Base-by-base conservation (phyloP, 352 stramenopile species). In the Globisporangium orthogonon region DNA sequence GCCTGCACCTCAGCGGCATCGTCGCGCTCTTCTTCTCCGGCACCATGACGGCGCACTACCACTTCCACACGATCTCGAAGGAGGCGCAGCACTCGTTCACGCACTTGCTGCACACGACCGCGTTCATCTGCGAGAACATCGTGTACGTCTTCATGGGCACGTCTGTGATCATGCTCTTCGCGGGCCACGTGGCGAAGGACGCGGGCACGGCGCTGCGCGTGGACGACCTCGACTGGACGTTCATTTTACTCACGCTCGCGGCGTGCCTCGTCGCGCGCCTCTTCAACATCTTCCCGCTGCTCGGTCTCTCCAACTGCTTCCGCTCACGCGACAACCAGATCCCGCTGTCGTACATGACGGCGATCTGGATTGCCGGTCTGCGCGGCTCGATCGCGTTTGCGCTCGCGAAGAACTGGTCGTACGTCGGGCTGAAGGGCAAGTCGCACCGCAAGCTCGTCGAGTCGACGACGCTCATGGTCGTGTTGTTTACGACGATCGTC, bases 11-110 rank as follows among this genome's bases (percentile, higher is more conserved):
- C 29, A 94, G 83, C 57, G 93, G 94, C 18, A 98, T 98, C 66
- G 92, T 98, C 31, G 85, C 89, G 33, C 86, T 98, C 15, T 91
- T 98, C 50, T 97, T 98, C 60, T 96, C 88, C 7, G 94, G 84
- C 23, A 92, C 84, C 3, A 90, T 94, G 78, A 94, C 84, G 28
- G 81, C 84, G 48, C 84, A 94, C 56, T 94, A 94, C 58, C 84
- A 94, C 48, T 94, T 91, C 62, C 81, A 94, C 59, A 94, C 84
- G 39, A 80, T 94, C 52, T 91, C 81, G 33, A 78, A 74, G 46
- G 83, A 83, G 14, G 84, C 81, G 4, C 84, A 94, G 66, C 84
- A 92, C 61, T 78, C 84, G 48, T 91, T 94, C 63, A 90, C 78
- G 44, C 84, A 94, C 60, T 54, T 94, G 60, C 67, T 94, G n/a